phyloP scores from a whole-genome alignment of 495 filamentous ascomycete genomes.

The Glonium stellatum region DNA sequence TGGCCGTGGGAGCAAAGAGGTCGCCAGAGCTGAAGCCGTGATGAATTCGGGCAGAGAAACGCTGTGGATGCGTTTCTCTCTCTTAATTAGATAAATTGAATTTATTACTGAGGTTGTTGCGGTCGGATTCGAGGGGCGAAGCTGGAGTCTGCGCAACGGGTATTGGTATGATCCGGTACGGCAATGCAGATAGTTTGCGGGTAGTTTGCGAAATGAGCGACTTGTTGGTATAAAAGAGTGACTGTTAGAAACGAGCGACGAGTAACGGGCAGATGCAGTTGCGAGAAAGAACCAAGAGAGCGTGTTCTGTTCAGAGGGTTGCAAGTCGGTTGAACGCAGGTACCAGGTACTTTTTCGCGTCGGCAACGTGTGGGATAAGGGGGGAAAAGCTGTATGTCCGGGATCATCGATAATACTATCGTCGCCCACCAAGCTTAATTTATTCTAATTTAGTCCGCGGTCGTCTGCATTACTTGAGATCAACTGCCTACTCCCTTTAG shows the following conservation, averaged over 20 bases:
- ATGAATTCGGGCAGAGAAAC: conserved; percentile 25
- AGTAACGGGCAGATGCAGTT: background rate
- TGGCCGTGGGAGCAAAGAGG: conserved; percentile 26
- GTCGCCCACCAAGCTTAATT: conserved; percentile 17
- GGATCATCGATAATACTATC: conserved; percentile 13
- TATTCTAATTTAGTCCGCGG: conserved; percentile 19
- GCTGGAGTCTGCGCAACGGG: background rate
- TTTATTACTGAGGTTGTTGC: background rate
- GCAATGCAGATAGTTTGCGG: background rate
- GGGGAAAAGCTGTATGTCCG: conserved; percentile 16
- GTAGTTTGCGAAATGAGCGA: conserved; percentile 4
- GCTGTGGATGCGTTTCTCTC: conserved; percentile 20
- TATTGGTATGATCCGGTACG: background rate
- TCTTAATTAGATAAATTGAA: conserved; percentile 8
- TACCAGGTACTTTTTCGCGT: conserved; percentile 22
- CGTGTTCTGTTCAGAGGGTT: conserved; percentile 14
- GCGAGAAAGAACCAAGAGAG: conserved; percentile 1
- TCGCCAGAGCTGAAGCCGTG: conserved; percentile 30
- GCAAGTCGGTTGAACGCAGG: conserved; percentile 13
- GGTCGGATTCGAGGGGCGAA: background rate
- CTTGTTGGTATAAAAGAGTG: background rate
- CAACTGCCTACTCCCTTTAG: background rate
- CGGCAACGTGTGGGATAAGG: conserved; percentile 18
- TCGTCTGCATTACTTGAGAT: conserved; percentile 17
- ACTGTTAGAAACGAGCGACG: conserved; percentile 12